Evolutionary conservation across 805 yeast species (phyloP).

Genomic region (Metschnikowia orientalis): DNA sequence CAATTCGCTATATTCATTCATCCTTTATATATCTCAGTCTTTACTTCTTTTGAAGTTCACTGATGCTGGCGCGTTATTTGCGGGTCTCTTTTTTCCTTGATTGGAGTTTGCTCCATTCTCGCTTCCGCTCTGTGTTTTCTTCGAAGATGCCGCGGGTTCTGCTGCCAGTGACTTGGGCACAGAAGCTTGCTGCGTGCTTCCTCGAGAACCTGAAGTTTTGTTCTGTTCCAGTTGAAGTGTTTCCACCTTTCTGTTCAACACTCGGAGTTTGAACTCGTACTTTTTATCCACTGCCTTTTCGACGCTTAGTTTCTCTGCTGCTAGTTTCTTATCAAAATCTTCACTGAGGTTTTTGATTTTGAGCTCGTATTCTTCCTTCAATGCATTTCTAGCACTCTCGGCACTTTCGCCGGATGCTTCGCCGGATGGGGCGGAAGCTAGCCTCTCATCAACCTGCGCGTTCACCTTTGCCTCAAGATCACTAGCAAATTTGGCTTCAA

Average conservation of each 20-base stretch:
- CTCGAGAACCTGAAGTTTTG: slow-evolving; percentile 1
- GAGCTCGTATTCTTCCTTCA: slow-evolving; percentile 18
- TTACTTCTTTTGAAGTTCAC: slow-evolving; percentile 7
- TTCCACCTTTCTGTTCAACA: slow-evolving; percentile 52
- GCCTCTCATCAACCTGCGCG: slow-evolving; percentile 18
- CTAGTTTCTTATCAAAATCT: slow-evolving; percentile 19
- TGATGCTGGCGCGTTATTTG: slow-evolving; percentile 2
- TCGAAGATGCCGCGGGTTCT: neutral
- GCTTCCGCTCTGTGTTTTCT: neutral
- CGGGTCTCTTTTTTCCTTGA: slow-evolving; percentile 1
- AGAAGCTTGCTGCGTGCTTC: neutral
- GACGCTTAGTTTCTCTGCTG: slow-evolving; percentile 33
- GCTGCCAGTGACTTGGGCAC: neutral
- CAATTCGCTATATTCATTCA: no score
- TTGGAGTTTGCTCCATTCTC: slow-evolving; percentile 1
- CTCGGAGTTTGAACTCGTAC: slow-evolving; percentile 52
- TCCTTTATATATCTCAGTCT: neutral
- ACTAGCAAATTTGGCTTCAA: slow-evolving; percentile 34
- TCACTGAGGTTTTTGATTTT: slow-evolving; percentile 20
- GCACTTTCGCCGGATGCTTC: slow-evolving; percentile 2
- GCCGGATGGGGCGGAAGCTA: slow-evolving; percentile 1
- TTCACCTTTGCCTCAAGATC: slow-evolving; percentile 19
- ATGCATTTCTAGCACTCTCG: slow-evolving; percentile 11
- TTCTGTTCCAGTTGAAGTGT: slow-evolving; percentile 33
- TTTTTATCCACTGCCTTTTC: slow-evolving; percentile 52